These are phyloP conservation scores for Vanrija sp. DNA, from an alignment of 1,284 basidiomycete genomes.

Conservation along the genomic window DNA sequence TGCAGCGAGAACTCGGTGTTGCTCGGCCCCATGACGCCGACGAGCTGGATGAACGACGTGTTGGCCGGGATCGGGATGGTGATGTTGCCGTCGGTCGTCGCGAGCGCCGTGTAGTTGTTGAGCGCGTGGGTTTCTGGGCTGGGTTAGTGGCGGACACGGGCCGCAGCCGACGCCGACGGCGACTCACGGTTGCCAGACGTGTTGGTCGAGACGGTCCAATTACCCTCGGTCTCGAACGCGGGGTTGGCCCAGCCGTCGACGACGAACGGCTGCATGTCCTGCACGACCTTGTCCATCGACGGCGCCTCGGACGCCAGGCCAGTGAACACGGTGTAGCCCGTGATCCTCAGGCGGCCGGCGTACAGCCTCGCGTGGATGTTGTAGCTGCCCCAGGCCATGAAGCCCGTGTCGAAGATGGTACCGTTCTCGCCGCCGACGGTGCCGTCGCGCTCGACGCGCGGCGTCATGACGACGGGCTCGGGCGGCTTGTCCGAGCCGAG, in stretches of 20 bases:
- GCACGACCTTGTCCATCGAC: neutral
- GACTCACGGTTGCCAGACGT: slow-evolving; percentile 1
- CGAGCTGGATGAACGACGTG: slow-evolving; percentile 1
- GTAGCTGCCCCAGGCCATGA: slow-evolving; percentile 2
- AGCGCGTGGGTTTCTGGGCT: neutral
- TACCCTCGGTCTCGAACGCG: neutral
- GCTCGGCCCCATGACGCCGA: slow-evolving; percentile 2
- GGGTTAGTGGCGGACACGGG: no score
- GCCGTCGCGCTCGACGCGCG: no score
- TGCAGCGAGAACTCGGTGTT: slow-evolving; percentile 3
- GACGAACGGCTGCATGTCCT: neutral
- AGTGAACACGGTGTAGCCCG: neutral
- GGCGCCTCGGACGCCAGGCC: neutral
- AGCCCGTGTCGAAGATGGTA: no score
- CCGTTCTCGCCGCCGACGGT: no score
- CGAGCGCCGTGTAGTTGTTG: neutral
- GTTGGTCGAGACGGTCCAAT: neutral
- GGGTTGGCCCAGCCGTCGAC: neutral
- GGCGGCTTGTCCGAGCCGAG: no score
- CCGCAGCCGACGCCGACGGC: neutral
- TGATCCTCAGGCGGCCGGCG: slow-evolving; percentile 1
- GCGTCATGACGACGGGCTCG: no score
- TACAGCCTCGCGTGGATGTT: slow-evolving; percentile 5
- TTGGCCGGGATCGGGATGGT: neutral
- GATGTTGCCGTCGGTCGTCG: neutral